These are phyloP conservation scores for Fusarium chaquense DNA, from an alignment of 2,329 filamentous ascomycete genomes.

Conservation along the genomic window DNA sequence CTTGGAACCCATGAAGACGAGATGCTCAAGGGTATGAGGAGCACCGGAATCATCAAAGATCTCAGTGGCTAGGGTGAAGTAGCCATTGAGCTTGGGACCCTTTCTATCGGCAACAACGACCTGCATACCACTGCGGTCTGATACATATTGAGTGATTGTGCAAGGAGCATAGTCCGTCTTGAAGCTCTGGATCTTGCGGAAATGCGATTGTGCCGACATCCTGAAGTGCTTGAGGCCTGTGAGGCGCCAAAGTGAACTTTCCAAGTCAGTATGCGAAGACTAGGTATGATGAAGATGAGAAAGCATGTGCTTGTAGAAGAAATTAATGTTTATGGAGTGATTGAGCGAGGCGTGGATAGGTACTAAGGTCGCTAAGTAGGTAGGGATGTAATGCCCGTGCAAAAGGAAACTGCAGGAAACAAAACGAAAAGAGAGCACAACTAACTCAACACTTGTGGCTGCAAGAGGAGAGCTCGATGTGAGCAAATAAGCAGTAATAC, in stretches of 20 bases:
- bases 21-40: slow-evolving; percentile 85
- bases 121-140: slow-evolving; percentile 92
- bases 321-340: neutral
- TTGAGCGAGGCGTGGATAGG: neutral
- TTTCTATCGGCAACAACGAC: slow-evolving; percentile 91
- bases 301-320: neutral
- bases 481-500: slow-evolving; percentile 26
- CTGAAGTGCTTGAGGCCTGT: slow-evolving; percentile 34
- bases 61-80: slow-evolving; percentile 95
- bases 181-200: slow-evolving; percentile 88
- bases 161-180: slow-evolving; percentile 90
- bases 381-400: neutral
- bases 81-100: slow-evolving; percentile 94
- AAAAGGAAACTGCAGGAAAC: neutral
- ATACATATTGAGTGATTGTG: slow-evolving; percentile 94
- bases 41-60: slow-evolving; percentile 97
- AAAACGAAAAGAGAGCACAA: slow-evolving; percentile 9
- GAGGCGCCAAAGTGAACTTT: slow-evolving; percentile 41
- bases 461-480: slow-evolving; percentile 2
- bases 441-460: slow-evolving; percentile 27
- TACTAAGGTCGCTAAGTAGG: too few species aligned
- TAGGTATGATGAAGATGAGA: neutral
- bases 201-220: slow-evolving; percentile 73
- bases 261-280: slow-evolving; percentile 23
- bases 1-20: slow-evolving; percentile 91